Conservation (phyloP, 495 filamentous ascomycete genomes). For the Stereocaulon alpinum region DNA sequence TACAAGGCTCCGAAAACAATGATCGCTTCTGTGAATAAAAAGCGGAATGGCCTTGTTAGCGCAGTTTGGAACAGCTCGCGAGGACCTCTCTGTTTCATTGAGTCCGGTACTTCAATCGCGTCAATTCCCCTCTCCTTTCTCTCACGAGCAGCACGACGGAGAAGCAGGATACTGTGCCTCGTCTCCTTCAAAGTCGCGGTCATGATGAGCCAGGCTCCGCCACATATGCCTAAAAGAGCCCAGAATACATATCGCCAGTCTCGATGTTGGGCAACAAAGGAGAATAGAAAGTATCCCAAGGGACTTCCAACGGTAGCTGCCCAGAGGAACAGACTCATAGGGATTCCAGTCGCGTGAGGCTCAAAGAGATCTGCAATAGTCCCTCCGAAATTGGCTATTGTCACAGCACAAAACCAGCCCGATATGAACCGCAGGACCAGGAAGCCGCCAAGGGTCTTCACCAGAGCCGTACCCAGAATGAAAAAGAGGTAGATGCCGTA, state of each 20-base stretch:
- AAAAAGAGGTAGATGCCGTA: slow-evolving; percentile 26
- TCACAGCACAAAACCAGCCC: slow-evolving; percentile 25
- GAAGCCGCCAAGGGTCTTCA: slow-evolving; percentile 23
- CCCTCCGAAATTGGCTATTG: slow-evolving; percentile 24
- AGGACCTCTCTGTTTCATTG: slow-evolving; percentile 20
- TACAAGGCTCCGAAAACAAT: slow-evolving; percentile 29
- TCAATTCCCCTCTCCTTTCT: slow-evolving; percentile 17
- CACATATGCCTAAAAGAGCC: slow-evolving; percentile 38
- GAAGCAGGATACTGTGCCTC: slow-evolving; percentile 28
- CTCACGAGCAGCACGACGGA: slow-evolving; percentile 18
- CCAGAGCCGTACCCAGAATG: slow-evolving; percentile 23
- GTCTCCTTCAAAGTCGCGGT: slow-evolving; percentile 36
- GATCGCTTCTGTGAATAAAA: slow-evolving; percentile 33
- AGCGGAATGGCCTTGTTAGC: slow-evolving; percentile 28
- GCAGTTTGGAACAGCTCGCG: slow-evolving; percentile 25
- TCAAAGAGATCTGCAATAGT: slow-evolving; percentile 22
- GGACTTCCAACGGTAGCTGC: slow-evolving; percentile 35
- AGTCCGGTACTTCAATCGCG: slow-evolving; percentile 16
- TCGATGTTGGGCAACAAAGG: slow-evolving; percentile 32
- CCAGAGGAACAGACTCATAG: slow-evolving; percentile 29
- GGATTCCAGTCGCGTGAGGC: slow-evolving; percentile 21
- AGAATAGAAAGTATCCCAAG: slow-evolving; percentile 34
- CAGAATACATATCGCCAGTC: slow-evolving; percentile 37
- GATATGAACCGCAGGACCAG: slow-evolving; percentile 22
- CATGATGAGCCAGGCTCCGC: slow-evolving; percentile 33